Base-by-base conservation (phyloP, 352 stramenopile species). In the Globisporangium echinulatum region DNA sequence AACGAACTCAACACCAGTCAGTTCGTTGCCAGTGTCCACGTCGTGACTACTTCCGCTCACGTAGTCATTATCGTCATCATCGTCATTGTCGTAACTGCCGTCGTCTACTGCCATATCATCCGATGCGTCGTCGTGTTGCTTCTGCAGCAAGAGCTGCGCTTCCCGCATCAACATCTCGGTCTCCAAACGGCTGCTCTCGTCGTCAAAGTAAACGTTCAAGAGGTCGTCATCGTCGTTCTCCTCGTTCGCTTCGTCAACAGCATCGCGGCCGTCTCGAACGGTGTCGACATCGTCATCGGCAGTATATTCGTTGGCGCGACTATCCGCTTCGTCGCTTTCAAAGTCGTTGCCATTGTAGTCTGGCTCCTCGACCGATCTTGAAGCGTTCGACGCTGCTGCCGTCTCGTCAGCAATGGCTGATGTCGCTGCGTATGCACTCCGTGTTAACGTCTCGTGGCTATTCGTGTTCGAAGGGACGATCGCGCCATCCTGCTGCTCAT, bases 131-230 rank as follows among this genome's bases (percentile, higher is more conserved):
- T 47, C 38, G 14, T 61, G 61, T 19, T 74, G 64, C 19, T 60
- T 58, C 43, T 65, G 49, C 43, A 86, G 67, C 9, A 86, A 42
- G 37, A 53, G 44, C 3, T 73, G 64, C 8, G 68, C 67, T 70
- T 88, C 75, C 3, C 69, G 58, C 6, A 84, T 66, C 52, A 85
- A 58, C 5, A 52, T 54, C 8, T 75, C 67, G 0, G 72, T 85
- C 49, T 82, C 72, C 0, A 63, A 58, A 15, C 64, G 56, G 37
- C 55, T 73, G 6, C 54, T 71, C 7, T 67, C 48, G 7, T 73
- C 64, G 49, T 73, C 67, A 13, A 44, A 15, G 4, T 60, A 19
- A 0, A 59, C 33, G 14, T 63, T 52, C 7, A 11, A 15, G 5
- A 49, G 52, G 36, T 54, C 46, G 7, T 49, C 49, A n/a, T 62